Base-by-base conservation (phyloP, 1,284 basidiomycete genomes). In the Tylopilus sp. region DNA sequence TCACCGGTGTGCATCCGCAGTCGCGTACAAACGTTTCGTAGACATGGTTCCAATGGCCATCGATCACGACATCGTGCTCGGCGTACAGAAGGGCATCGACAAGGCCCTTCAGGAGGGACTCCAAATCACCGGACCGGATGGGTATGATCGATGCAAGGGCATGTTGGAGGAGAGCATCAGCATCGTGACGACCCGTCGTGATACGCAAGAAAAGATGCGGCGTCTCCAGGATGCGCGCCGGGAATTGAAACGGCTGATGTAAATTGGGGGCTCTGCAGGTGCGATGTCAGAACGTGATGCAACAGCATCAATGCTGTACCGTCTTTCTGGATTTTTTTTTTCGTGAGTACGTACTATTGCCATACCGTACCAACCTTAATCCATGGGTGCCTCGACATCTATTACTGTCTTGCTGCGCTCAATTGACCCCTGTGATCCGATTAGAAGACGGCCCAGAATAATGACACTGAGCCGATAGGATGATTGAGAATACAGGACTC, bases 11-110 rank as follows among this genome's bases (percentile, higher is more conserved):
- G 6, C 20, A 33, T 37, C 40, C 30, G 11, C 52, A 86, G 85
- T 88, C 1, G 75, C 85, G 0, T 85, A 82, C 61, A 85, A 86
- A 62, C 78, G 85, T 0, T 81, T 85, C 45, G 70, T 71, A 0
- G 85, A 89, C 55, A 77, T 77, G 51, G 62, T 88, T 2, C 81
- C 83, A 0, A 71, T 80, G 45, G 76, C 78, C 0, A 78, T 89
- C 51, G 85, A 88, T 60, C 61, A 74, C 44, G 78, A 81, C 31
- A 75, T 88, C 15, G 70, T 89, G 1, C 67, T 67, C 1, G 74
- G 72, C 0, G 35, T 76, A 24, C 60, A 61, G 26, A 65, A 71
- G 35, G 78, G 73, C 0, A 61, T 81, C 2, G 73, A 77, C 50
- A 69, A 66, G 10, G 73, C 71, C 5, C 59, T 87, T 1, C 51